A percentile compares a stretch with the other conserved stretches of the same genome.
These are phyloP conservation scores for Penicillium sp. DNA, from an alignment of 2,329 filamentous ascomycete species.

Conservation along the genomic window DNA sequence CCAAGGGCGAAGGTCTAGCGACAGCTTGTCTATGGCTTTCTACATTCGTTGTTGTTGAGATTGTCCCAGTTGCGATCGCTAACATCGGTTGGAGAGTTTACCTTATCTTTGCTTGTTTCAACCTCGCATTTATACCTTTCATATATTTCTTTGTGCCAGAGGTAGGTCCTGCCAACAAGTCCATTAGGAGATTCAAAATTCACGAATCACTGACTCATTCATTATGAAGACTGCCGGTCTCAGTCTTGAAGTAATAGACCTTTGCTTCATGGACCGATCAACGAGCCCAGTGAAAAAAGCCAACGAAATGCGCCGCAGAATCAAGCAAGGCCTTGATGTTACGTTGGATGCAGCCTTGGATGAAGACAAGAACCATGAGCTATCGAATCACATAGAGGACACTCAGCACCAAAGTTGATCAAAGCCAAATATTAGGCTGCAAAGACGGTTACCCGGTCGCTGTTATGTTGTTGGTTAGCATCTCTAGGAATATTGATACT, in stretches of 20 bases:
- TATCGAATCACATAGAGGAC: accelerated
- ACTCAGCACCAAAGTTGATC: neutral
- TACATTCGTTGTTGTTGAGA: too few relatives aligned
- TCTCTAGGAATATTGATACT: too few relatives aligned
- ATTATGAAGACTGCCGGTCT: neutral
- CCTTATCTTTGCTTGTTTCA: too few relatives aligned
- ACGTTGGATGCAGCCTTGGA: neutral
- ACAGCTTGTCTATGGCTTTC: too few relatives aligned
- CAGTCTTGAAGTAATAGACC: neutral
- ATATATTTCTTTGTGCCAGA: neutral
- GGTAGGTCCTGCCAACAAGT: neutral
- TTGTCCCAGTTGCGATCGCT: too few relatives aligned
- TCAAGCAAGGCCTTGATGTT: neutral
- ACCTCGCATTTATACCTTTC: too few relatives aligned
- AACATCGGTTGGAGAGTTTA: too few relatives aligned
- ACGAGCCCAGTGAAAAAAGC: neutral
- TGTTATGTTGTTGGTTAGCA: neutral
- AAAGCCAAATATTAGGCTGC: neutral
- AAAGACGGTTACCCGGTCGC: too few relatives aligned
- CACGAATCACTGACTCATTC: neutral
- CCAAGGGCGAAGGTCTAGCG: too few relatives aligned
- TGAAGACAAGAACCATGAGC: neutral
- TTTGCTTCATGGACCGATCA: neutral
- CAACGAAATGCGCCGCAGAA: neutral
- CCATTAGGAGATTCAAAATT: neutral